Conservation (phyloP, 2,329 filamentous ascomycete genomes). For the Trichoderma simmonsii region DNA sequence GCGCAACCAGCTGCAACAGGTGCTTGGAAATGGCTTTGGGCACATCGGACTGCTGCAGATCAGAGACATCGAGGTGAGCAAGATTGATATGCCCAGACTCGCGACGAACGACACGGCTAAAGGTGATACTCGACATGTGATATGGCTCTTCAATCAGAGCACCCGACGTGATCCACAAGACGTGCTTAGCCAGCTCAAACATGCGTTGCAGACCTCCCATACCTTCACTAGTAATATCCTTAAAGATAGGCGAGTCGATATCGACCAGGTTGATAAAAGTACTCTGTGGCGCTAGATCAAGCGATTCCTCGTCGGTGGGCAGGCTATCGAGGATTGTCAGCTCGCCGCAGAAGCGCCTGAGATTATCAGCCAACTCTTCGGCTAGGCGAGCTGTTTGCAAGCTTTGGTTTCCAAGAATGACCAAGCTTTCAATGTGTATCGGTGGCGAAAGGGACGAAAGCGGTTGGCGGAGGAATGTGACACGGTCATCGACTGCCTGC, state of each 20-base stretch:
- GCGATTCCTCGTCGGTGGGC: conserved; percentile 4
- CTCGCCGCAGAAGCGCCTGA: conserved; percentile 13
- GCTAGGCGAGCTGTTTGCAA: conserved; percentile 13
- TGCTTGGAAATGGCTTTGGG: conserved; percentile 17
- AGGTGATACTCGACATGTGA: conserved; percentile 14
- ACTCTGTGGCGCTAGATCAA: too few species aligned
- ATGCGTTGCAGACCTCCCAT: too few species aligned
- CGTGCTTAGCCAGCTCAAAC: not conserved
- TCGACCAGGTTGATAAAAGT: too few species aligned
- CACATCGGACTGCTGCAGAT: not conserved
- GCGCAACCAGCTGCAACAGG: conserved; percentile 10
- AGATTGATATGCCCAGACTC: conserved; percentile 15
- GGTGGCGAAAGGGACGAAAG: too few species aligned
- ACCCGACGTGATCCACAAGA: conserved; percentile 18
- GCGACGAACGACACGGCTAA: conserved; percentile 11
- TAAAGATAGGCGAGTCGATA: too few species aligned
- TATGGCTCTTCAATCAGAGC: conserved; percentile 13
- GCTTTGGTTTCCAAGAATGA: not conserved
- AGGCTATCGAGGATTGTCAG: conserved; percentile 8
- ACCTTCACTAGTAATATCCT: too few species aligned
- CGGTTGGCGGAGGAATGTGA: too few species aligned
- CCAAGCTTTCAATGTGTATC: too few species aligned
- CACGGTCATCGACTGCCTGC: not conserved
- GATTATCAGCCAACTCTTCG: conserved; percentile 4
- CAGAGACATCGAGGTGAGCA: conserved; percentile 17